Base-by-base conservation (phyloP, 2,329 filamentous ascomycete species). In the Sphaceloma murrayae region DNA sequence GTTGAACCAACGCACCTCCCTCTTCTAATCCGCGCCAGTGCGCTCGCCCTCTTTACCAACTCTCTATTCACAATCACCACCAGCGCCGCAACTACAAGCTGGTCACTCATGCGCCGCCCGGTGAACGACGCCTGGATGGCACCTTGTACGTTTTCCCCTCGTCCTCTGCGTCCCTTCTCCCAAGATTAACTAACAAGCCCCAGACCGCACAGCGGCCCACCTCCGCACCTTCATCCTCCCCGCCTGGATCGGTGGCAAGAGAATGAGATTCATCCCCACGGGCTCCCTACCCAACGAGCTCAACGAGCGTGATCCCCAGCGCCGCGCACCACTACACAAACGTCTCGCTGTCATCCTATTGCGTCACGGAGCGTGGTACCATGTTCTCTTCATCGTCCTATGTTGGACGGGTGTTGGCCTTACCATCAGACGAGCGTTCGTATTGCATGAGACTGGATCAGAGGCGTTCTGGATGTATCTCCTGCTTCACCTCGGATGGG, bases 41-140 rank as follows among this genome's bases (percentile, higher is more conserved):
- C n/a, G n/a, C n/a, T n/a, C n/a, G n/a, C n/a, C 52, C 53, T 77
- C 52, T 76, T 74, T 62, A 75, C 72, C 24, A 69, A 77, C 46
- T 61, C 75, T 31, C 61, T 76, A 7, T 67, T 67, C 46, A 73
- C 78, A 45, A 62, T 70, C n/a, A 65, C 75, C n/a, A 78, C 70
- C 55, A 66, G 76, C 9, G 74, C 75, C 0, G 67, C 73, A 1
- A 74, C 75, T 14, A 78, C 78, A 53, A 69, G 75, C 55, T 73
- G 72, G 8, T 74, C 73, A 3, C 73, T 76, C 56, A n/a, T n/a
- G n/a, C 67, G 74, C 44, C 73, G 73, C 29, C 67, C 68, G 2
- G 65, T 73, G 3, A 72, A 72, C 49, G 71, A 76, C 57, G 62
- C 78, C 19, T 79, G 75, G 74, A 78, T 78, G 74, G 68, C 74